phyloP scores from a whole-genome alignment of 2,329 filamentous ascomycete genomes.

The Colletotrichum cereale region DNA sequence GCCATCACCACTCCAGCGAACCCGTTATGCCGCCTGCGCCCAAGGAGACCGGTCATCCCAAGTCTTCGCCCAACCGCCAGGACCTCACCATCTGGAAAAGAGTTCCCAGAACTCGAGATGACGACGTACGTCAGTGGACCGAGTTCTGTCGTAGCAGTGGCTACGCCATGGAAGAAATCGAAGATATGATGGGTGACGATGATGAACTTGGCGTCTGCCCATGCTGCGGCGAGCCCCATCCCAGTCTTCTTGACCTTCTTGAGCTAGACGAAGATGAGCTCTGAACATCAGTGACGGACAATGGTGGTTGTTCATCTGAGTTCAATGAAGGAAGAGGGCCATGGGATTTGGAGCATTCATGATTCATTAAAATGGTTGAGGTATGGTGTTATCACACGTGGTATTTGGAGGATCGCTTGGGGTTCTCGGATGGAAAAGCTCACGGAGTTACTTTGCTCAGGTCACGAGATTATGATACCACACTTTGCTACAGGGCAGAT shows the following conservation, averaged over 20 bases:
- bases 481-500: constrained; percentile 32
- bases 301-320: background rate
- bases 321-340: background rate
- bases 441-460: constrained; percentile 23
- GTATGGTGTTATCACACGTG: background rate
- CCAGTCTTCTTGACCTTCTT: constrained; percentile 50
- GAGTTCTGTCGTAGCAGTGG: constrained; percentile 59
- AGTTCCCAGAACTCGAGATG: constrained; percentile 58
- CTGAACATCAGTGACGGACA: background rate
- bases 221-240: constrained; percentile 56
- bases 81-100: constrained; percentile 65
- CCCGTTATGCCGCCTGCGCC: constrained; percentile 56
- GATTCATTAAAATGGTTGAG: background rate
- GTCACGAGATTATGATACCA: constrained; percentile 36
- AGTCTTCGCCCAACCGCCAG: constrained; percentile 51
- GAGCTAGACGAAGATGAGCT: constrained; percentile 43
- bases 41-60: constrained; percentile 56
- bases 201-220: constrained; percentile 49
- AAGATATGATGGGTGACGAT: constrained; percentile 52
- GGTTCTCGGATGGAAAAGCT: constrained; percentile 25
- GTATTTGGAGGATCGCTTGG: background rate
- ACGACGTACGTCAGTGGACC: constrained; percentile 59
- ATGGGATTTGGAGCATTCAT: background rate
- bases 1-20: constrained; percentile 48
- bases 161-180: constrained; percentile 45